Base-by-base conservation (phyloP, 1,139 yeast genomes). In the Pichia sp. region DNA sequence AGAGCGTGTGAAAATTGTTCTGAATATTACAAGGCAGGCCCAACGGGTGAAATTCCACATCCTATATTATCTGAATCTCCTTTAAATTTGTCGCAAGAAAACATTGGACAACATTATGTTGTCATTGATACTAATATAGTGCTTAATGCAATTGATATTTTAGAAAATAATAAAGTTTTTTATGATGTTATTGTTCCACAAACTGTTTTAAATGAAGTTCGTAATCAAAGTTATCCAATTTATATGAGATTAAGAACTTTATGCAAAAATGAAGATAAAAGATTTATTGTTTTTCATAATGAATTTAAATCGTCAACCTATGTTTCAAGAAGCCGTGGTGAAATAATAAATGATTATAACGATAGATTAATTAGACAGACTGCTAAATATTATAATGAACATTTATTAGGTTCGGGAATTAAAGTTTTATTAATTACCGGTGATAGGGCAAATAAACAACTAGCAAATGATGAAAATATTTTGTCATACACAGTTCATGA, bases 161-260 rank as follows among this genome's bases (percentile, higher is more conserved):
- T 95, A 56, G 99, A 95, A 67, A 84, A 83, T 63, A 75, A 76
- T 41, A 77, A 80, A 46, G 84, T 88, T 53, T 89, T 95, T 65
- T 84, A 79, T 64, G 98, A 95, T 70, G 96, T 91, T 27, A 84
- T 95, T 52, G 73, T 95, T 18, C 96, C 98, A 2, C 99, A 95
- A 67, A 86, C 96, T 3, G 98, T 89, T 1, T 74, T 95, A 45
- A 98, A 95, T 62, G 98, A 95, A 68, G 96, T 91, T 22, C 80
- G 90, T 58, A 90, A 89, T 66, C 76, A 87, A 63, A 87, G 96
- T 45, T 80, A 84, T 62, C 97, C 99, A 3, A 84, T 91, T 31
- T 95, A 91, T 66, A 84, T 87, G 62, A 77, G 99, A 64, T 70
- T 93, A 50, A 77, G 98, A 62, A 80, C 87, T 6, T 72, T 95